Base-by-base conservation (phyloP, 2,329 filamentous ascomycete species). In the Septoria petroselini region DNA sequence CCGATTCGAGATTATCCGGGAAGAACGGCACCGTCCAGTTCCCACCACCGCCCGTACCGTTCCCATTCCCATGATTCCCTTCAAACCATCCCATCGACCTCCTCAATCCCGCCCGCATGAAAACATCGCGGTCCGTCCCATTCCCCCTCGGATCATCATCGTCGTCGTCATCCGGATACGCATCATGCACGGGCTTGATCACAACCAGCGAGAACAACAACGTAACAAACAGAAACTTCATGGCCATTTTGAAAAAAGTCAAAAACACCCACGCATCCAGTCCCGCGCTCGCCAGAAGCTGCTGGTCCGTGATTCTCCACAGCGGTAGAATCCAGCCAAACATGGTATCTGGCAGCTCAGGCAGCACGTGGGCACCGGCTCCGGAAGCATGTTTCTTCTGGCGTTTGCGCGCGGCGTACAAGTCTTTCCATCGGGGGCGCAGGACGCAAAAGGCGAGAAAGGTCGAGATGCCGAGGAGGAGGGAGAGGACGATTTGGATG, bases 221-320 rank as follows among this genome's bases (percentile, higher is more conserved):
- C 62, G 94, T 86, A 43, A 86, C 73, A 12, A 80, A 73, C 42
- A 97, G 84, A 60, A 96, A 86, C 55, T 86, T 88, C 58, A 90
- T 87, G 9, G 91, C 85, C 82, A 97, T 93, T 68, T 91, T 94
- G 77, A 96, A 97, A 71, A 98, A 98, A 12, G 85, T 81, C 11
- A 98, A 77, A 66, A 98, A 96, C 58, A 96, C 93, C 71, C 88
- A 98, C 42, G 93, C 93, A 73, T 98, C 93, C 41, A 98, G 79
- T 0, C 93, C 93, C 14, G 91, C 91, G 15, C 90, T 91, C 12
- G 86, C 84, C 45, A 98, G 76, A 3, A 98, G 83, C 69, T 97
- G 86, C 65, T 95, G 84, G 59, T 97, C 91, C 1, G 84, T 88
- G 54, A 98, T 87, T 58, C 73, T 81, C 73, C 90, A 93, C 33